Conservation (phyloP, 129 eudicot genomes). For the Saussurea involucrata region DNA sequence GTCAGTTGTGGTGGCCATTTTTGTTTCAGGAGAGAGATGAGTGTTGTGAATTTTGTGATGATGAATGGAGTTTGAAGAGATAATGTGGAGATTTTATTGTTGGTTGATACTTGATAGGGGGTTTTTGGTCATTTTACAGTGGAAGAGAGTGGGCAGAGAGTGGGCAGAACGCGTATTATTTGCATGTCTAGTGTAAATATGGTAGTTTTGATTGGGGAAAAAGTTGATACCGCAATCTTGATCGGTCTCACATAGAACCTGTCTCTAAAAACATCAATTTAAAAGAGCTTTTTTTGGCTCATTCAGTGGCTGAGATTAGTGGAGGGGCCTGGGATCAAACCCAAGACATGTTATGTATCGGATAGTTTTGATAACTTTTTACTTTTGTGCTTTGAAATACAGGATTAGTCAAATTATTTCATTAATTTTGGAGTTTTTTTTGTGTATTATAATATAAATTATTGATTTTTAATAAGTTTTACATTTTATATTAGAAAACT, state of each 20-base stretch:
- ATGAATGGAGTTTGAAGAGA: conserved; percentile 5
- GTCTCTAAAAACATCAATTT: too few species aligned
- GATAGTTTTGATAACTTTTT: too few species aligned
- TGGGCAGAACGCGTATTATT: not conserved
- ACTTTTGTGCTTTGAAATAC: not conserved
- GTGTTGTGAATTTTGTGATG: conserved; percentile 2
- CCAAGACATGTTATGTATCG: too few species aligned
- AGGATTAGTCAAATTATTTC: not conserved
- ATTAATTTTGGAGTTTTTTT: too few species aligned
- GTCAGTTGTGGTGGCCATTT: conserved; percentile 22
- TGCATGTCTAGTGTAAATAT: not conserved
- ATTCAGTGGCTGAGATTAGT: too few species aligned
- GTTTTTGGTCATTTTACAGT: conserved; percentile 10
- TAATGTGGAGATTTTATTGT: conserved; percentile 18
- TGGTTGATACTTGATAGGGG: conserved; percentile 19
- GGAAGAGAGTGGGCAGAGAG: not conserved
- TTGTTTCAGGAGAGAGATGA: not conserved
- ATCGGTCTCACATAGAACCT: too few species aligned
- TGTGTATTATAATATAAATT: too few species aligned
- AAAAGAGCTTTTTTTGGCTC: too few species aligned
- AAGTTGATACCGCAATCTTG: too few species aligned
- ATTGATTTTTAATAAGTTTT: too few species aligned
- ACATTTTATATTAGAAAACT: too few species aligned
- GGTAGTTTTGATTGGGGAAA: not conserved
- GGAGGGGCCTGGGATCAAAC: too few species aligned